phyloP scores from a whole-genome alignment of 495 filamentous ascomycete species.

The Saxispiralis lemnorum region DNA sequence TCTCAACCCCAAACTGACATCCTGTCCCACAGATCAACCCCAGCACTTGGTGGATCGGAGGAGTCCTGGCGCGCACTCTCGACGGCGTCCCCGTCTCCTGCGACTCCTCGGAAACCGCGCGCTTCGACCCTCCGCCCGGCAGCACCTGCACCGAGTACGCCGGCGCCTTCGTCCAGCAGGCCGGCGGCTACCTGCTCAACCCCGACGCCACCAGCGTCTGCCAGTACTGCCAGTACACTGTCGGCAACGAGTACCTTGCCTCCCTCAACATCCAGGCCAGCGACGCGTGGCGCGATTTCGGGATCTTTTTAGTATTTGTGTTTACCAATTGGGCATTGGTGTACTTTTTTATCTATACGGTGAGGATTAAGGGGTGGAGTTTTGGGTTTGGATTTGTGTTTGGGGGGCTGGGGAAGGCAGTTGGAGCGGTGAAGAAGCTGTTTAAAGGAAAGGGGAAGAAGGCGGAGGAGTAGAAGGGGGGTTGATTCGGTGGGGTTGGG shows the following conservation, averaged over 20 bases:
- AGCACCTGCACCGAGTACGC: constrained; percentile 46
- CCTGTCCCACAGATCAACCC: constrained; percentile 17
- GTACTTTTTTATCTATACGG: constrained; percentile 72
- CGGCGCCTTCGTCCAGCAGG: constrained; percentile 18
- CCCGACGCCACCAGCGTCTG: constrained; percentile 39
- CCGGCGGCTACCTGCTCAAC: constrained; percentile 41
- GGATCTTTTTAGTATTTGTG: constrained; percentile 60
- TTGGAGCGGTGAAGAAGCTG: constrained; percentile 18
- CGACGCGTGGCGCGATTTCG: constrained; percentile 60
- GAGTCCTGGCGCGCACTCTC: constrained; percentile 47
- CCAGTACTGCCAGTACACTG: constrained; percentile 54
- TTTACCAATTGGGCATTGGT: constrained; percentile 62
- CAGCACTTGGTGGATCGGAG: constrained; percentile 47
- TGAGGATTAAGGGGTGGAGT: constrained; percentile 52
- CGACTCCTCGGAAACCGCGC: constrained; percentile 39
- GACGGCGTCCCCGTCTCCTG: constrained; percentile 40
- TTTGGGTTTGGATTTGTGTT: constrained; percentile 52
- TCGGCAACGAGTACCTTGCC: constrained; percentile 42
- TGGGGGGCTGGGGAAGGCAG: constrained; percentile 30
- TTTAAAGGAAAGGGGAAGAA: constrained; percentile 12
- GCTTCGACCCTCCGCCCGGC: constrained; percentile 46
- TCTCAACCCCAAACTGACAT: neutral
- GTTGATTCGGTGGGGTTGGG: no score
- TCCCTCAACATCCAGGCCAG: constrained; percentile 46
- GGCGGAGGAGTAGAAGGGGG: neutral